These are phyloP conservation scores for Globisporangium barbulae DNA, from an alignment of 352 stramenopile genomes.

Conservation along the genomic window DNA sequence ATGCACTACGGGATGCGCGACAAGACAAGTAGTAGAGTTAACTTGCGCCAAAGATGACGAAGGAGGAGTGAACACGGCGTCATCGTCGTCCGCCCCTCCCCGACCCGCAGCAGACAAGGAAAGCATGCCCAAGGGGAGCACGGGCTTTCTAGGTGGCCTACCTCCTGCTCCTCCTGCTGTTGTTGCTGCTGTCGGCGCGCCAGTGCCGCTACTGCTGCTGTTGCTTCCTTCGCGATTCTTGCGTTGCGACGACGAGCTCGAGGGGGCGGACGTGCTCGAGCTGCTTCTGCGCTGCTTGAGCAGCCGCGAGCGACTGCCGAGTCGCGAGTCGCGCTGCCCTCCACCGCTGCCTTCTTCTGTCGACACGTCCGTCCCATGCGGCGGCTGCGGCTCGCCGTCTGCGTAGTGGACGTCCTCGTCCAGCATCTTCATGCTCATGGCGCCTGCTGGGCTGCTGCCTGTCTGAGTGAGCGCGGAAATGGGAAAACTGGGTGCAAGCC, in stretches of 20 bases:
- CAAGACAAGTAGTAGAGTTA: conserved; percentile 66
- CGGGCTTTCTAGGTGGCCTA: conserved; percentile 8
- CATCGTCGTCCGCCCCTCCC: conserved; percentile 15
- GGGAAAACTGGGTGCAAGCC: not conserved
- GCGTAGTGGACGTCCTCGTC: conserved; percentile 21
- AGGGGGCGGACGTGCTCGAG: conserved; percentile 9
- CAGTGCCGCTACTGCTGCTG: not conserved
- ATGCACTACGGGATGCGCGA: conserved; percentile 31
- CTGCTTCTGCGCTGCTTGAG: conserved; percentile 22
- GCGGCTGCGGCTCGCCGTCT: not conserved
- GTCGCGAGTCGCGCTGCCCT: conserved; percentile 1
- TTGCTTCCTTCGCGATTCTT: conserved; percentile 13
- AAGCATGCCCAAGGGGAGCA: conserved; percentile 4
- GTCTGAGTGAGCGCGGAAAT: conserved; percentile 3
- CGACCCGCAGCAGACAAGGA: not conserved
- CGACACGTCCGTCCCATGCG: not conserved
- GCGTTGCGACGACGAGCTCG: conserved; percentile 1
- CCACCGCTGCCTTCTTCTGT: not conserved
- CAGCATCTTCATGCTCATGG: conserved; percentile 37
- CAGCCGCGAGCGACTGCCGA: conserved; percentile 20
- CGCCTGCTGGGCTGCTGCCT: not conserved
- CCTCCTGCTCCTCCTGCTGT: conserved; percentile 12
- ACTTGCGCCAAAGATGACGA: conserved; percentile 22
- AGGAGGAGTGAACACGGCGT: conserved; percentile 13
- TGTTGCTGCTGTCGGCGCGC: not conserved